Percentiles rank a stretch among this genome's conserved stretches.
Evolutionary conservation across 1,139 yeast genomes (phyloP).

Genomic region (Diutina sp.): DNA sequence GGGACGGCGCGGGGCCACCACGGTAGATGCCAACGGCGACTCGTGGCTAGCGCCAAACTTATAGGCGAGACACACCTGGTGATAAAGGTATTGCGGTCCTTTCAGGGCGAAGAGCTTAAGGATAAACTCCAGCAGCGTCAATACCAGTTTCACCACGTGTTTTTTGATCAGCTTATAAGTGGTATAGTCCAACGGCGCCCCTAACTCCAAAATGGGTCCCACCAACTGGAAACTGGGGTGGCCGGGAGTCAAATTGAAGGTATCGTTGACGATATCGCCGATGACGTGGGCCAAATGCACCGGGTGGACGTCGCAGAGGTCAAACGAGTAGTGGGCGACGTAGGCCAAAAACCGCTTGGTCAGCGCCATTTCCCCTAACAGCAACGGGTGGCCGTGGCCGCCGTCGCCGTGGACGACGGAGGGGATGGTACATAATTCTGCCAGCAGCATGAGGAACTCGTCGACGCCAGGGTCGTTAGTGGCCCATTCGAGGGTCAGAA

Average conservation of each 20-base stretch:
- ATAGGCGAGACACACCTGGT: background rate
- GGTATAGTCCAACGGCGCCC: background rate
- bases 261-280: constrained; percentile 24
- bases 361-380: constrained; percentile 18
- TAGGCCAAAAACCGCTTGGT: constrained; percentile 26
- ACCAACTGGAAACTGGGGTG: background rate
- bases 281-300: constrained; percentile 23
- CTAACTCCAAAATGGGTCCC: background rate
- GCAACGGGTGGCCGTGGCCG: background rate
- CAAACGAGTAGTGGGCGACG: constrained; percentile 22
- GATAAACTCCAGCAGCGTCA: background rate
- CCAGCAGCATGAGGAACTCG: constrained; percentile 27
- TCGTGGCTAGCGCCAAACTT: background rate
- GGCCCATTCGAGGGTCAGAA: constrained; percentile 51
- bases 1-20: background rate
- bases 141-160: background rate
- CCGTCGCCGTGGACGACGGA: background rate
- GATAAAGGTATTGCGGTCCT: constrained; percentile 1
- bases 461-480: constrained; percentile 45
- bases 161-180: background rate
- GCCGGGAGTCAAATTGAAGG: constrained; percentile 6
- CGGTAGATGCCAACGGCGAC: background rate
- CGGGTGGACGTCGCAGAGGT: constrained; percentile 20
- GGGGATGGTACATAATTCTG: constrained; percentile 17
- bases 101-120: background rate